A percentile compares a stretch with the other conserved stretches of the same genome.
phyloP scores from a whole-genome alignment of 2,329 filamentous ascomycete genomes.

The Fonsecaea nubica region DNA sequence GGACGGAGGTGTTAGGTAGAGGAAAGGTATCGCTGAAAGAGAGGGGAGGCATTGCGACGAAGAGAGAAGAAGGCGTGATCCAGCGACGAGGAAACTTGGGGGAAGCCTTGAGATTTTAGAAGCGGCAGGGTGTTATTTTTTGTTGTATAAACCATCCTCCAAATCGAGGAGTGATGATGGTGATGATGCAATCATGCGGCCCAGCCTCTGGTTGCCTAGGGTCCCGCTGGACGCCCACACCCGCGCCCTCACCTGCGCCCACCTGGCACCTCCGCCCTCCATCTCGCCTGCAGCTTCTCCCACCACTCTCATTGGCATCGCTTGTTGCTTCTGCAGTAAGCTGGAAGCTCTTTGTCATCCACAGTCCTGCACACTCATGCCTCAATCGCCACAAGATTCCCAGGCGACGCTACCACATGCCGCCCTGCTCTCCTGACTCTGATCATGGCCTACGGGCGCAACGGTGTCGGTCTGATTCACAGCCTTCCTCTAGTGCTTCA shows the following conservation, averaged over 20 bases:
- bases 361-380: neutral
- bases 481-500: neutral
- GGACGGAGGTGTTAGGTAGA: conserved; percentile 57
- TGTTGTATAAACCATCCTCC: neutral
- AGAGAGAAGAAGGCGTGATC: too few species aligned
- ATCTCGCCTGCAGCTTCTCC: neutral
- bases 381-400: neutral
- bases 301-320: neutral
- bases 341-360: conserved; percentile 1
- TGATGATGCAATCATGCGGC: conserved; percentile 22
- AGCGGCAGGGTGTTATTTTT: neutral
- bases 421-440: neutral
- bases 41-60: conserved; percentile 44
- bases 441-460: neutral
- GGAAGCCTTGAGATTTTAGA: neutral
- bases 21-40: conserved; percentile 57
- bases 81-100: neutral
- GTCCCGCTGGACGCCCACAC: neutral
- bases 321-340: neutral
- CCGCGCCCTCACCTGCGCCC: neutral
- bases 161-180: neutral
- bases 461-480: neutral
- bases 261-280: neutral
- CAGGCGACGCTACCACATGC: neutral
- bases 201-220: neutral